phyloP scores from a whole-genome alignment of 2,329 filamentous ascomycete species.

The Epichloe elymi region DNA sequence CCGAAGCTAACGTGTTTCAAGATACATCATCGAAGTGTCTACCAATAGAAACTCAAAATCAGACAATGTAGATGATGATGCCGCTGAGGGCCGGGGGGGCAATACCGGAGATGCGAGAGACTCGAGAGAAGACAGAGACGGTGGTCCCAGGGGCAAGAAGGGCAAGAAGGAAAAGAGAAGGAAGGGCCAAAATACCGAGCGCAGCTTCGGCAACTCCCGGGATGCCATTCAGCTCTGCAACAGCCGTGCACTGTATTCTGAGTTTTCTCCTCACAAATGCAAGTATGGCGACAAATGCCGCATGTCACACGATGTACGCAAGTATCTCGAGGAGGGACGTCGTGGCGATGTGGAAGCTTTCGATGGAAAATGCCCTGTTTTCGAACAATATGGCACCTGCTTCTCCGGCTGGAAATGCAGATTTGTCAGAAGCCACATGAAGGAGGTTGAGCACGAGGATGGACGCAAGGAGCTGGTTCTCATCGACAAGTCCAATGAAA shows the following conservation, averaged over 20 bases:
- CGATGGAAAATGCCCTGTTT: constrained; percentile 69
- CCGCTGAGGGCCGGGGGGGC: constrained; percentile 31
- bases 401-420: constrained; percentile 87
- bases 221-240: constrained; percentile 70
- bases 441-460: constrained; percentile 64
- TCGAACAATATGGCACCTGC: constrained; percentile 62
- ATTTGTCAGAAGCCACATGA: constrained; percentile 76
- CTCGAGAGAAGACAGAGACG: constrained; percentile 45
- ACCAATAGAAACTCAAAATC: constrained; percentile 12
- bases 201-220: constrained; percentile 70
- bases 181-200: constrained; percentile 63
- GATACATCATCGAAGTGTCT: constrained; percentile 28
- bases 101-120: constrained; percentile 20
- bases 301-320: constrained; percentile 70
- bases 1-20: constrained; percentile 11
- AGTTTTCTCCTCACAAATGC: constrained; percentile 73
- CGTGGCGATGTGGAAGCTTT: constrained; percentile 68
- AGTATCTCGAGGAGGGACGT: constrained; percentile 73
- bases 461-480: constrained; percentile 73
- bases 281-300: constrained; percentile 70
- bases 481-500: constrained; percentile 27
- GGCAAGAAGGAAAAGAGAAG: constrained; percentile 37
- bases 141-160: constrained; percentile 22
- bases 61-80: constrained; percentile 31
- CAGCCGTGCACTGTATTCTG: constrained; percentile 54